A percentile compares a stretch with the other conserved stretches of the same genome.
These are phyloP conservation scores for Entoloma clypeatum DNA, from an alignment of 1,284 basidiomycete genomes.

Conservation along the genomic window DNA sequence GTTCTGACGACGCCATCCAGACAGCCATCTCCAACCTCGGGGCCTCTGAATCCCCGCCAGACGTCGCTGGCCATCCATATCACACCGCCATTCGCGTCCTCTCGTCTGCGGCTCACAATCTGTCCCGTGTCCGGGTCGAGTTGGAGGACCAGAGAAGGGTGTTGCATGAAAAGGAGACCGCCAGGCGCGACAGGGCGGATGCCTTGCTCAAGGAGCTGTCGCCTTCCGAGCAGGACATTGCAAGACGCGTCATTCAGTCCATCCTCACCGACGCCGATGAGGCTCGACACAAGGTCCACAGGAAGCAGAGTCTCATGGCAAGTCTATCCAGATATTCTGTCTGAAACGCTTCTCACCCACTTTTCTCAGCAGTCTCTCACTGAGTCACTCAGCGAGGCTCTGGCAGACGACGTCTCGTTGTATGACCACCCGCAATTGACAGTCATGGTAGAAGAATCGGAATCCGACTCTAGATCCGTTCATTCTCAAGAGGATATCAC, in stretches of 20 bases:
- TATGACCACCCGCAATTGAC: constrained; percentile 31
- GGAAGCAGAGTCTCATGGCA: constrained; percentile 56
- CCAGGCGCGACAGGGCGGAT: constrained; percentile 45
- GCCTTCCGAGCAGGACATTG: constrained; percentile 60
- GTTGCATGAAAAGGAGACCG: constrained; percentile 56
- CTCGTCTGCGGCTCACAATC: constrained; percentile 58
- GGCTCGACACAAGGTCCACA: constrained; percentile 42
- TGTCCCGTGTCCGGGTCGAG: constrained; percentile 53
- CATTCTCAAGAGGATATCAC: constrained; percentile 12
- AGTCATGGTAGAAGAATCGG: constrained; percentile 32
- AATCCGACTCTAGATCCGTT: constrained; percentile 18
- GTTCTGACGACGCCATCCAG: constrained; percentile 67
- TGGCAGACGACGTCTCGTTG: constrained; percentile 55
- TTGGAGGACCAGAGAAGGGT: constrained; percentile 53
- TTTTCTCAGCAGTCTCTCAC: constrained; percentile 49
- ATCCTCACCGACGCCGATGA: constrained; percentile 66
- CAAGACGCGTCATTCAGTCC: constrained; percentile 59
- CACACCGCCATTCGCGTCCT: constrained; percentile 64
- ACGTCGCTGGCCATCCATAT: constrained; percentile 53
- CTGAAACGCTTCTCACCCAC: not conserved
- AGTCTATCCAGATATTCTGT: constrained; percentile 22
- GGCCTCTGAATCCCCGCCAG: constrained; percentile 40
- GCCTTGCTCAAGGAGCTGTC: constrained; percentile 53
- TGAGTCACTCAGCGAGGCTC: constrained; percentile 68
- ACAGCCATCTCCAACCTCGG: constrained; percentile 49